phyloP scores from a whole-genome alignment of 2,329 filamentous ascomycete genomes.

The Polychaeton citri region DNA sequence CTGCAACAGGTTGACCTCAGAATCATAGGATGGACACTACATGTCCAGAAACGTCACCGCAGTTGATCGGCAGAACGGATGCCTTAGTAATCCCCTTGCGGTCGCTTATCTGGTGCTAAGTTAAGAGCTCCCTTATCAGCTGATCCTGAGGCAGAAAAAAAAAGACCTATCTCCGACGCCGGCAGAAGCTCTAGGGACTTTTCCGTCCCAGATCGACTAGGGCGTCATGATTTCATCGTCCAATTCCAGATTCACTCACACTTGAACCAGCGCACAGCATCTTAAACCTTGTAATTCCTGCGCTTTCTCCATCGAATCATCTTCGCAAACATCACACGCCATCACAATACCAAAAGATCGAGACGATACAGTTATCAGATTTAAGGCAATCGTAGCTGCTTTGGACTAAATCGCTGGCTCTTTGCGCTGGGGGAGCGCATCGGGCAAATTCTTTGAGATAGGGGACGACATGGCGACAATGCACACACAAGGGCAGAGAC shows the following conservation, averaged over 20 bases:
- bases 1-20: too few species aligned
- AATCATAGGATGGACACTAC: too few species aligned
- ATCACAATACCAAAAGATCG: background rate
- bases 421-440: slow-evolving; percentile 7
- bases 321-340: background rate
- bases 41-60: too few species aligned
- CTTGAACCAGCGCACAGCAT: background rate
- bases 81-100: too few species aligned
- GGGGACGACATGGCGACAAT: slow-evolving; percentile 7
- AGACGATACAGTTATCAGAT: background rate
- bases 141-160: too few species aligned
- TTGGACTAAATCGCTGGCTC: slow-evolving; percentile 1
- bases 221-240: background rate
- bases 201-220: background rate
- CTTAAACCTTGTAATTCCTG: background rate
- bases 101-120: too few species aligned
- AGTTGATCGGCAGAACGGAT: too few species aligned
- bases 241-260: too few species aligned
- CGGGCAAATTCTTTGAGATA: slow-evolving; percentile 5
- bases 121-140: too few species aligned
- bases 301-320: background rate
- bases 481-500: slow-evolving; percentile 23
- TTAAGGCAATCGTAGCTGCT: background rate
- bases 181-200: background rate
- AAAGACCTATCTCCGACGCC: background rate